A percentile compares a stretch with the other conserved stretches of the same genome.
These are phyloP conservation scores for Hyaloperonospora brassicae DNA, from an alignment of 352 stramenopile species.

Conservation along the genomic window DNA sequence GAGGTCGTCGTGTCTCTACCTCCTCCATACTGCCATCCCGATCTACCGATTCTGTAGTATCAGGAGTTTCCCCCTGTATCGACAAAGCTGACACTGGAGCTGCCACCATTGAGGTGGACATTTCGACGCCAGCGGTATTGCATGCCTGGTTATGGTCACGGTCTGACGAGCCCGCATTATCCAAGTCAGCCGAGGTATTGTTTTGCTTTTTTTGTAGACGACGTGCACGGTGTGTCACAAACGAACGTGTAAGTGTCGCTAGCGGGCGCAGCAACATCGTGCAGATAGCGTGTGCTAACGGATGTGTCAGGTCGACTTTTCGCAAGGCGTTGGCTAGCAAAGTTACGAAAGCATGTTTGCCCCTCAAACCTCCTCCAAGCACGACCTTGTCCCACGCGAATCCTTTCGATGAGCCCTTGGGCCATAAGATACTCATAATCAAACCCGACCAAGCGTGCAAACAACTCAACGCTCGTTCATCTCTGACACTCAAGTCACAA, in stretches of 20 bases:
- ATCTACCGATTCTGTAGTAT: background rate
- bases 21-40: slow-evolving; percentile 18
- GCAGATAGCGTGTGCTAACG: slow-evolving; percentile 63
- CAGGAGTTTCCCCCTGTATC: slow-evolving; percentile 3
- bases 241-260: slow-evolving; percentile 69
- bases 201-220: slow-evolving; percentile 60
- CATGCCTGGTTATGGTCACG: background rate
- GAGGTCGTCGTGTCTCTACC: slow-evolving; percentile 3
- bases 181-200: slow-evolving; percentile 4
- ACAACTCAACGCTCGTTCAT: slow-evolving; percentile 64
- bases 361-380: slow-evolving; percentile 49
- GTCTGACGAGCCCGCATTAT: slow-evolving; percentile 1
- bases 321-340: slow-evolving; percentile 67
- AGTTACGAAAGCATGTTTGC: slow-evolving; percentile 71
- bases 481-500: slow-evolving; percentile 38
- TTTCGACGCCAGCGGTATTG: background rate
- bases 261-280: slow-evolving; percentile 76
- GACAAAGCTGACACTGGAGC: slow-evolving; percentile 1
- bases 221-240: slow-evolving; percentile 65
- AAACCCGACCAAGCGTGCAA: slow-evolving; percentile 77
- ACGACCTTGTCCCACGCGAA: slow-evolving; percentile 80
- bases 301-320: slow-evolving; percentile 71
- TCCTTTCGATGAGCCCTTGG: slow-evolving; percentile 61
- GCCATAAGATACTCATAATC: slow-evolving; percentile 85
- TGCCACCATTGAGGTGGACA: background rate